A percentile compares a stretch with the other conserved stretches of the same genome.
Conservation (phyloP, 805 yeast genomes). For the Candida adriatica region DNA sequence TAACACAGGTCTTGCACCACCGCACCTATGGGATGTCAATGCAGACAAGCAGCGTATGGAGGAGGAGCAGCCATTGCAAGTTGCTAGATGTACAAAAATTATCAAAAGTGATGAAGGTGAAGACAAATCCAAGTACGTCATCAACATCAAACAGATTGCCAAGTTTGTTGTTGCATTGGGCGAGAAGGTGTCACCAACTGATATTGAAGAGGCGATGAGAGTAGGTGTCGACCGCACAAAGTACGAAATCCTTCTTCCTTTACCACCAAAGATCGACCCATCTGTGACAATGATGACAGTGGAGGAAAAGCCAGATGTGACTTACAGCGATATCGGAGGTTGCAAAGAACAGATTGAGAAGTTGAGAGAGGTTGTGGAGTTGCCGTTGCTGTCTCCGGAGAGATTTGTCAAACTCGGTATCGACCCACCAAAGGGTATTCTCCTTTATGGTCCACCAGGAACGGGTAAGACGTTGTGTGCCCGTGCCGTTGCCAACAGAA, state of each 20-base stretch:
- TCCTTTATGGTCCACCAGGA: constrained; percentile 97
- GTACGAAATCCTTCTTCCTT: constrained; percentile 93
- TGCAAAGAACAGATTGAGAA: constrained; percentile 98
- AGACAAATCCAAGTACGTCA: constrained; percentile 87
- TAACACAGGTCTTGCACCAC: constrained; percentile 97
- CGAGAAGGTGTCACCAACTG: constrained; percentile 96
- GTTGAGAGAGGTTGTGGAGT: constrained; percentile 90
- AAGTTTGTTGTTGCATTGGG: constrained; percentile 96
- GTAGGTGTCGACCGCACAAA: constrained; percentile 98
- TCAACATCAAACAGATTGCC: constrained; percentile 96
- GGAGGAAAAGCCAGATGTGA: constrained; percentile 98
- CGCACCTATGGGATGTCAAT: constrained; percentile 94
- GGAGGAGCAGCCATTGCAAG: constrained; percentile 95
- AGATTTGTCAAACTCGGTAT: constrained; percentile 94
- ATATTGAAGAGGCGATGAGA: constrained; percentile 98
- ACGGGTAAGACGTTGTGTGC: constrained; percentile 99
- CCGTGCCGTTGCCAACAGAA: constrained; percentile 97
- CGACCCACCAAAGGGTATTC: constrained; percentile 98
- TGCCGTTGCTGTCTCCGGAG: constrained; percentile 91
- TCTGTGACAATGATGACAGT: constrained; percentile 99
- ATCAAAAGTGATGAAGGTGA: constrained; percentile 61
- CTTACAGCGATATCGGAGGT: constrained; percentile 97
- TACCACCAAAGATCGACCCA: constrained; percentile 97
- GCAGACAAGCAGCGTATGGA: constrained; percentile 92
- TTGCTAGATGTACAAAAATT: constrained; percentile 97